Percentiles rank a stretch among this genome's conserved stretches.
Conservation (phyloP, 805 yeast species). For the Cyberlindnera xishuangbannaensis region DNA sequence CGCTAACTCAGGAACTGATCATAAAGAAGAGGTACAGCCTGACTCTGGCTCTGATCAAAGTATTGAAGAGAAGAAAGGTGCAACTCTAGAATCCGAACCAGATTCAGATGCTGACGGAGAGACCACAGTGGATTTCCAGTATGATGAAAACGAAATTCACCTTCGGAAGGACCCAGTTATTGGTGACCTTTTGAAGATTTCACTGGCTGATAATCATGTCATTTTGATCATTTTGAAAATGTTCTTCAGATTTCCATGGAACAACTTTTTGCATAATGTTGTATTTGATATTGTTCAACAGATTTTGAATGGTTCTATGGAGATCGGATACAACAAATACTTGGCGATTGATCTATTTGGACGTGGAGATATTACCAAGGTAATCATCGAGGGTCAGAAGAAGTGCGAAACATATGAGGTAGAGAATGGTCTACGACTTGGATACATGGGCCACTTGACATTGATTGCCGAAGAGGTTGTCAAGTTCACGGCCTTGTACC, state of each 20-base stretch:
- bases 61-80: background rate
- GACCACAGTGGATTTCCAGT: too few species aligned
- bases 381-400: constrained; percentile 57
- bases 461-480: constrained; percentile 94
- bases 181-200: constrained; percentile 84
- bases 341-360: constrained; percentile 67
- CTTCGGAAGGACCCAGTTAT: constrained; percentile 60
- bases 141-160: constrained; percentile 33
- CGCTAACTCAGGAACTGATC: background rate
- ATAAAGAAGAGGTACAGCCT: background rate
- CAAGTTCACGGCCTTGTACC: constrained; percentile 49
- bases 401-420: constrained; percentile 56
- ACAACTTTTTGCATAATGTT: constrained; percentile 93
- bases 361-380: constrained; percentile 50
- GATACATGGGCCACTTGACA: constrained; percentile 96
- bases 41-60: background rate
- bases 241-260: constrained; percentile 91
- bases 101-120: constrained; percentile 20
- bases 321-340: constrained; percentile 78
- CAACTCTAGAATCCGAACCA: background rate
- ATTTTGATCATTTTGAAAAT: constrained; percentile 61
- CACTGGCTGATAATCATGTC: constrained; percentile 68
- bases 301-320: constrained; percentile 81
- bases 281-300: constrained; percentile 96
- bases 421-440: constrained; percentile 61